Percentiles rank a stretch among this genome's conserved stretches.
Evolutionary conservation across 306 rosid species (phyloP).

Genomic region (Acacia confusa): DNA sequence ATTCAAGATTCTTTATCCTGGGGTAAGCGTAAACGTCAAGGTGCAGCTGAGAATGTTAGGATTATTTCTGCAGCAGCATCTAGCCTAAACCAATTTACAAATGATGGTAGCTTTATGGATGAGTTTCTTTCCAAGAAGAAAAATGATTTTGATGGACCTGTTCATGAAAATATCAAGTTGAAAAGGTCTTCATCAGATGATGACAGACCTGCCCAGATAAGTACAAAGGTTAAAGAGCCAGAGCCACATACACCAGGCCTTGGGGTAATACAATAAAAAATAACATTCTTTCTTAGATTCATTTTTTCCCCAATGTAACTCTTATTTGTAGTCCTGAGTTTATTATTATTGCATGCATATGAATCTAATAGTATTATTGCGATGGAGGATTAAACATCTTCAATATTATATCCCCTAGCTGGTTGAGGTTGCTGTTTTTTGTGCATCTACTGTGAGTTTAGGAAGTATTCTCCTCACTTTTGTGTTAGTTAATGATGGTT

Average conservation of each 20-base stretch:
- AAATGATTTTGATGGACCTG: constrained; percentile 39
- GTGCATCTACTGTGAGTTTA: background rate
- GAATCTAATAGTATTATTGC: background rate
- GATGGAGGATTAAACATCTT: background rate
- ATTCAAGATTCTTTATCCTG: constrained; percentile 72
- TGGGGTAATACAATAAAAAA: background rate
- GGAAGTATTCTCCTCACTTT: background rate
- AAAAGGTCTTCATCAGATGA: constrained; percentile 36
- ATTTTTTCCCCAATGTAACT: background rate
- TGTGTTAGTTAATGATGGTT: background rate
- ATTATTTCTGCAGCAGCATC: constrained; percentile 71
- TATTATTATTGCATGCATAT: background rate
- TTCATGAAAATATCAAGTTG: constrained; percentile 36
- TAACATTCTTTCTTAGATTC: background rate
- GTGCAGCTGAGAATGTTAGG: constrained; percentile 49
- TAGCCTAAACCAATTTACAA: constrained; percentile 66
- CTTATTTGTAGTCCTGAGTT: background rate
- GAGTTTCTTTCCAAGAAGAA: constrained; percentile 41
- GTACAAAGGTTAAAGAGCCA: constrained; percentile 9
- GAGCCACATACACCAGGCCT: background rate
- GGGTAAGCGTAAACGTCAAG: constrained; percentile 63
- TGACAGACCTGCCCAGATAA: constrained; percentile 38
- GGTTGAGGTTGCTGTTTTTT: background rate
- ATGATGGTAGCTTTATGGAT: constrained; percentile 72
- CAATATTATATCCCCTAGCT: background rate